Base-by-base conservation (phyloP, 768 basidiomycete genomes). In the Boletus reticulatus region DNA sequence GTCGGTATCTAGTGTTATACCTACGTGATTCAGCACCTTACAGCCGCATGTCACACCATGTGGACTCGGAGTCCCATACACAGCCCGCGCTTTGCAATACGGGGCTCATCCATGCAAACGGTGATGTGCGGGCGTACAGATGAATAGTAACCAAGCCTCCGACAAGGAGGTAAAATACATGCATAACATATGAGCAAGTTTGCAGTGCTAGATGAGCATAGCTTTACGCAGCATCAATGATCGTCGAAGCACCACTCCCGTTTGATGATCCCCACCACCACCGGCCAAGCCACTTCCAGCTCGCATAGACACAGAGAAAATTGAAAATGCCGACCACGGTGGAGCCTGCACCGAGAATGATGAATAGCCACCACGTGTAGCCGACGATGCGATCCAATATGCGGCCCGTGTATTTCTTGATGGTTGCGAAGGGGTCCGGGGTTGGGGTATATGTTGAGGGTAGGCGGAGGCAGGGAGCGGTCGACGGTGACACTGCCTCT, bases 311-410 rank as follows among this genome's bases (percentile, higher is more conserved):
- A n/a, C 91, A 65, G 44, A 86, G 55, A 64, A 88, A 83, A 67
- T 92, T 92, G 62, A 85, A 83, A 32, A 89, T 58, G 0, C 91
- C 92, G 53, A 92, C 67, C n/a, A 76, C 64, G 2, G 80, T 76
- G 19, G 87, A 87, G 22, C 93, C 93, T 22, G 87, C 87, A 20
- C 95, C 95, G 19, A 93, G 68, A 37, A 90, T 53, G 20, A 85
- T 79, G 58, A 95, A 70, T 11, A 88, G 41, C 78, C 82, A 90
- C 95, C 94, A 98, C 10, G 80, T 70, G 57, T 84, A 77, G 11
- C 96, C 96, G 51, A 96, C 70, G 41, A 85, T 54, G 55, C 89
- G 84, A 67, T 94, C 94, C 42, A 93, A 71, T 0, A 66, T 61
- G 37, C 84, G 81, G 3, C 94, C 94, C 1, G 72, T 68, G 65